Evolutionary conservation across 2,329 filamentous ascomycete species (phyloP).

Genomic region (Periconia digitata): DNA sequence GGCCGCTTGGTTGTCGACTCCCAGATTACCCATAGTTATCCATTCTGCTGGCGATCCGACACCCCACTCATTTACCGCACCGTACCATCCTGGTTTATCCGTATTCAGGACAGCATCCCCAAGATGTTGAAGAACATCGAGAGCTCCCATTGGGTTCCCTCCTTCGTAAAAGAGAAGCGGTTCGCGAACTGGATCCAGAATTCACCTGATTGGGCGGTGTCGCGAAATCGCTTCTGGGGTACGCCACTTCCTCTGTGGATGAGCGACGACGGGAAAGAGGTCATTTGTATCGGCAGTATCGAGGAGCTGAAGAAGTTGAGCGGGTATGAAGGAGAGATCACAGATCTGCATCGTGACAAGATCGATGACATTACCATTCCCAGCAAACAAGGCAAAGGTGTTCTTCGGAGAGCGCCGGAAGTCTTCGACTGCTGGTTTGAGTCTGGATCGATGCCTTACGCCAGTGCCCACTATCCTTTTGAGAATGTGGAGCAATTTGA

Average conservation of each 20-base stretch:
- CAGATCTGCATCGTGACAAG: conserved; percentile 87
- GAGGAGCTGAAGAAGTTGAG: conserved; percentile 82
- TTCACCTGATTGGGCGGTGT: conserved; percentile 94
- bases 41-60: conserved; percentile 93
- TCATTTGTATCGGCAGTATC: conserved; percentile 82
- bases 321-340: conserved; percentile 80
- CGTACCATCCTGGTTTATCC: conserved; percentile 93
- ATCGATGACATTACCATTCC: conserved; percentile 94
- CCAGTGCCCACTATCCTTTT: conserved; percentile 88
- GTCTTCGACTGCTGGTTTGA: conserved; percentile 98
- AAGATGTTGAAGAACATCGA: conserved; percentile 91
- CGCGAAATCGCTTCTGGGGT: conserved; percentile 92
- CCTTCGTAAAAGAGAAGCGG: conserved; percentile 85
- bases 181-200: conserved; percentile 91
- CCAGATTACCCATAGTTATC: conserved; percentile 87
- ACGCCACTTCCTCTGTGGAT: conserved; percentile 91
- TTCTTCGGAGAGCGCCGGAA: conserved; percentile 78
- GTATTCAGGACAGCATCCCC: conserved; percentile 79
- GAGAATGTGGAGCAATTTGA: conserved; percentile 82
- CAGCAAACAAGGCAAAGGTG: conserved; percentile 81
- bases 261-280: conserved; percentile 83
- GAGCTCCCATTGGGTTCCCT: conserved; percentile 87
- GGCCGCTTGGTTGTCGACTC: conserved; percentile 81
- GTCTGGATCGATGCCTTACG: conserved; percentile 94
- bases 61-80: conserved; percentile 91